Base-by-base conservation (phyloP, 2,329 filamentous ascomycete species). In the Clarireedia homoeocarpa region DNA sequence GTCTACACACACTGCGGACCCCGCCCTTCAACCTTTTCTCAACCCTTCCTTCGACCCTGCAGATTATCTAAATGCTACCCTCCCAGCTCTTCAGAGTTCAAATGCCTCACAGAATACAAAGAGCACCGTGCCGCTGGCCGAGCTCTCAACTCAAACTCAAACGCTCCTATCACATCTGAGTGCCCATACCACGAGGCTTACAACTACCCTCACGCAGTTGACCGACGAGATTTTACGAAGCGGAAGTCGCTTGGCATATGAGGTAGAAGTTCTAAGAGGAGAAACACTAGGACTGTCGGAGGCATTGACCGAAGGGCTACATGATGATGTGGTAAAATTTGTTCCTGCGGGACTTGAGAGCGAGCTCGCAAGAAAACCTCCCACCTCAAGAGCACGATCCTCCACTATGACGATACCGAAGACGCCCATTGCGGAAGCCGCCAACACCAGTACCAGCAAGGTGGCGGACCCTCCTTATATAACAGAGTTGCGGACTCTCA, bases 191-290 rank as follows among this genome's bases (percentile, higher is more conserved):
- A 86, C 89, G 17, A 82, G 91, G 47, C 76, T 96, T 6, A 90
- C 91, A 14, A 84, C 80, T 53, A 88, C 85, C 47, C 78, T 99
- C 57, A 96, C 91, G 34, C 86, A 92, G 66, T 77, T 97, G 58
- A 96, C 94, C 10, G 92, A 99, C 71, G 94, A 97, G 63, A 97
- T 99, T 61, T 73, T 99, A 59, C 83, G 94, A 56, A 91, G 89
- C 66, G 89, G 91, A 26, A 90, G 89, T 61, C 81, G 92, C 4
- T 75, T 99, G 56, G 90, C 91, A 20, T 99, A 99, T 68, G 89
- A 97, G 72, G 92, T 97, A 20, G 92, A 97, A 71, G 81, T 97
- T 17, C 72, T 97, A 49, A 83, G 91, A n/a, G 91, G 91, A 60
- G 91, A 96, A 72, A 88, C 90, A 2, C 73, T 91, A 48, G 80